Evolutionary conservation across 768 basidiomycete species (phyloP), one percentile per base, ranked within the genome.

Genomic region (Trametes sanguinea): DNA sequence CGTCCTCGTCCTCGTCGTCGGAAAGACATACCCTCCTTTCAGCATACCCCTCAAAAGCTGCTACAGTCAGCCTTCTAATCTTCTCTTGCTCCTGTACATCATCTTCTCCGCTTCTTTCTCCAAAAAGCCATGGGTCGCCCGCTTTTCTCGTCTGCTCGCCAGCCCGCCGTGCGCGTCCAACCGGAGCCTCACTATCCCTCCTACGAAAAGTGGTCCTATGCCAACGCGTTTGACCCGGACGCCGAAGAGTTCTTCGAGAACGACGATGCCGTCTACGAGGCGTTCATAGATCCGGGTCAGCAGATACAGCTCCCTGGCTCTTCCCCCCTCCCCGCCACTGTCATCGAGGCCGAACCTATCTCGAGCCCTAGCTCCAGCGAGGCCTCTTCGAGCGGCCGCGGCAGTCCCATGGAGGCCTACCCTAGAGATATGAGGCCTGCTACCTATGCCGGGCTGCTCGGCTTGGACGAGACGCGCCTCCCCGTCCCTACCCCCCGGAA

Each of bases 161-260:
- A 61, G 54, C 67, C 67, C 37, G 62, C 50, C 42, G 65, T 68
- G n/a, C 67, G 62, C 61, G 58, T 68, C 57, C 65, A 68, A 57
- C 65, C 67, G 2, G 62, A 68, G 53, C 61, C 54, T 14, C 44
- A 60, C 29, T 56, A 57, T 37, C 67, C 65, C 29, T 27, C 61
- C 16, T 85, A 77, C 78, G 78, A 84, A 71, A 84, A 76, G 71
- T 91, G 88, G 88, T 83, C 85, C 58, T 74, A 78, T 63, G 79
- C 78, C 74, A 88, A 89, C 70, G 78, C 83, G 9, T 91, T 91
- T 72, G 88, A 91, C 73, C 89, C 89, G 5, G 89, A 91, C 73
- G 85, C 88, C n/a, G 88, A 90, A 67, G 88, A 89, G 65, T 90
- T 90, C 70, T 87, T 88, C 69, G 76, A 75, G 61, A 75, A 75